phyloP scores from a whole-genome alignment of 2,329 filamentous ascomycete species.

The Pseudogymnoascus sp. region DNA sequence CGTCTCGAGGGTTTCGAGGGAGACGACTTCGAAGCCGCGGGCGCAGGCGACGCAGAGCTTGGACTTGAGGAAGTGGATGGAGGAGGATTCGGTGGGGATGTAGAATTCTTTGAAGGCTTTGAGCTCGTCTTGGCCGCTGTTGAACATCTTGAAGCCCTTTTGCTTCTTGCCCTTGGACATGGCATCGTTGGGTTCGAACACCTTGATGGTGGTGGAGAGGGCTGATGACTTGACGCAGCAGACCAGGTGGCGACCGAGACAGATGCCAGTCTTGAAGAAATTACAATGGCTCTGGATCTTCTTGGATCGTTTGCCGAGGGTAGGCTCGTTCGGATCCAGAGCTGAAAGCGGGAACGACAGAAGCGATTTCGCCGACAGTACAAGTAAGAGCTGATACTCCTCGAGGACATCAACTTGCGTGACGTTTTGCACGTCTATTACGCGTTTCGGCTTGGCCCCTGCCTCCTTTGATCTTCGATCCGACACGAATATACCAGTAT shows the following conservation, averaged over 20 bases:
- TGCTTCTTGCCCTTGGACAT: constrained; percentile 93
- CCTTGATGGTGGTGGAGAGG: constrained; percentile 92
- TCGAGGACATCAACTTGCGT: constrained; percentile 95
- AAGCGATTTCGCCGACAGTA: constrained; percentile 87
- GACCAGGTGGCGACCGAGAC: constrained; percentile 85
- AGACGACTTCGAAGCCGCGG: constrained; percentile 94
- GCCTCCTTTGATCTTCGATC: constrained; percentile 84
- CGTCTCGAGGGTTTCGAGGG: constrained; percentile 92
- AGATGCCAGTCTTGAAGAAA: constrained; percentile 97
- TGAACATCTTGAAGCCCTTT: constrained; percentile 95
- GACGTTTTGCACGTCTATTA: constrained; percentile 79
- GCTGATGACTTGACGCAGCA: constrained; percentile 94
- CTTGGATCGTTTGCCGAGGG: constrained; percentile 76
- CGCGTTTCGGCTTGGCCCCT: constrained; percentile 64
- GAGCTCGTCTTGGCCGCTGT: constrained; percentile 84
- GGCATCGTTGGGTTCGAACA: constrained; percentile 96
- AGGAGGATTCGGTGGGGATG: constrained; percentile 95
- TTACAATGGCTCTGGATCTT: constrained; percentile 97
- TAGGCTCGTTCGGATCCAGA: constrained; percentile 74
- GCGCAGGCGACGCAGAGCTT: constrained; percentile 96
- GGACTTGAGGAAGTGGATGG: constrained; percentile 93
- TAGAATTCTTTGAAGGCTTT: constrained; percentile 99
- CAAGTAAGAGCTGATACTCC: constrained; percentile 85
- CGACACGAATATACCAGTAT: constrained; percentile 85
- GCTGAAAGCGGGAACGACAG: constrained; percentile 84